Percentiles rank a stretch among this genome's conserved stretches.
These are phyloP conservation scores for Endocladia muricata DNA, from an alignment of 31 red algal genomes.

Conservation along the genomic window DNA sequence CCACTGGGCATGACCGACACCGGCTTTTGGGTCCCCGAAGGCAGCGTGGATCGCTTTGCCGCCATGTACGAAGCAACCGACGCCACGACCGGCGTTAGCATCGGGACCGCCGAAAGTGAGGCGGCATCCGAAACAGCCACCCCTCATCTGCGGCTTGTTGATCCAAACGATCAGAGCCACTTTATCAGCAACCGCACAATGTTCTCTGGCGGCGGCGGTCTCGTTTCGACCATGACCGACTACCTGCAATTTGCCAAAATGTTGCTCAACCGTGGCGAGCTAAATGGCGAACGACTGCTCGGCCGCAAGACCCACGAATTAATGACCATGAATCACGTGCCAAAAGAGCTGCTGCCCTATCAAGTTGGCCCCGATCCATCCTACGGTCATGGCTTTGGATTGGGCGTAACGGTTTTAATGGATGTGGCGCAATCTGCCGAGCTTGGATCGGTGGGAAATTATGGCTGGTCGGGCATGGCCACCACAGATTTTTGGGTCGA, in stretches of 20 bases:
- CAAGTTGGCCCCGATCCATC: no score
- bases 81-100: background rate
- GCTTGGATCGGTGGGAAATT: no score
- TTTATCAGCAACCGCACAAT: background rate
- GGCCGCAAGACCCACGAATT: background rate
- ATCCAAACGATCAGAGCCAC: no score
- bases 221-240: background rate
- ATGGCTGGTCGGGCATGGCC: no score
- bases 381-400: no score
- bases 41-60: background rate
- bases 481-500: no score
- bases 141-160: no score
- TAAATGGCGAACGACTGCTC: background rate
- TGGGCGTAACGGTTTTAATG: no score
- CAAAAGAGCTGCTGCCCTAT: no score
- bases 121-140: background rate
- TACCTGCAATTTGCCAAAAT: background rate
- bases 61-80: background rate
- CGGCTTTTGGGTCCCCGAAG: background rate
- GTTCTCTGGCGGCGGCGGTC: conserved; percentile 3
- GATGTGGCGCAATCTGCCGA: no score
- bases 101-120: background rate
- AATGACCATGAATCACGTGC: background rate
- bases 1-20: conserved; percentile 18
- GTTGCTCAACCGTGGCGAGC: background rate